Evolutionary conservation across 495 filamentous ascomycete genomes (phyloP).

Genomic region (Lophium mytilinum): DNA sequence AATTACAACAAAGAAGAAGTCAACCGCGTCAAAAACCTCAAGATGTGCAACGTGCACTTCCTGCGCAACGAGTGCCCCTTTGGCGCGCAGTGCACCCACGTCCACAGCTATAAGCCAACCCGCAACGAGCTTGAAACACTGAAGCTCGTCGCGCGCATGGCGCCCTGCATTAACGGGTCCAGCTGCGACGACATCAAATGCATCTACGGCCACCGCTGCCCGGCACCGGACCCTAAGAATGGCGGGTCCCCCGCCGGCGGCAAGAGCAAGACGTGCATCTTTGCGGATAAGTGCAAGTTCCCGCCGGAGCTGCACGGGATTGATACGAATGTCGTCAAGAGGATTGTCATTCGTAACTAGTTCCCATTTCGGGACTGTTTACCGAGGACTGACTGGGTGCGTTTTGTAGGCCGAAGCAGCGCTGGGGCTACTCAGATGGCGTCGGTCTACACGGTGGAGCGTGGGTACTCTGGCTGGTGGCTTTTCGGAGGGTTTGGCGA

Average conservation of each 20-base stretch:
- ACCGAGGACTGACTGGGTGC: too few relatives aligned
- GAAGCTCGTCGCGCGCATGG: constrained; percentile 64
- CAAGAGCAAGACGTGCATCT: constrained; percentile 28
- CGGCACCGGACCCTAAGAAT: constrained; percentile 18
- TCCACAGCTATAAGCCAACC: constrained; percentile 63
- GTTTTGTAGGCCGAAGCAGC: too few relatives aligned
- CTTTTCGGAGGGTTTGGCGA: too few relatives aligned
- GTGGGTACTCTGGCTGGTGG: too few relatives aligned
- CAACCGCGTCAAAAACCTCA: constrained; percentile 56
- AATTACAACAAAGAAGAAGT: constrained; percentile 52
- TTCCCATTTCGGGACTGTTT: not conserved
- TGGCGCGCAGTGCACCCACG: constrained; percentile 64
- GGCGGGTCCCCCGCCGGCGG: not conserved
- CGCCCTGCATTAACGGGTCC: constrained; percentile 66
- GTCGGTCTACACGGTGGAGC: too few relatives aligned
- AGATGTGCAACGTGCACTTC: constrained; percentile 82
- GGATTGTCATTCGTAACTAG: constrained; percentile 12
- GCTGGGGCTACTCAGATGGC: too few relatives aligned
- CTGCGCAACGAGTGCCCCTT: constrained; percentile 66
- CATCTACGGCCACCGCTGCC: constrained; percentile 66
- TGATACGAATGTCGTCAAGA: constrained; percentile 24
- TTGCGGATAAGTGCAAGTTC: constrained; percentile 31
- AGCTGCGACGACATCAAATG: constrained; percentile 69
- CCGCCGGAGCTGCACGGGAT: constrained; percentile 28
- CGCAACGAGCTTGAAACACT: constrained; percentile 60